A percentile compares a stretch with the other conserved stretches of the same genome.
Conservation (phyloP, 1,284 basidiomycete genomes). For the Fomitopsis pinicola region DNA sequence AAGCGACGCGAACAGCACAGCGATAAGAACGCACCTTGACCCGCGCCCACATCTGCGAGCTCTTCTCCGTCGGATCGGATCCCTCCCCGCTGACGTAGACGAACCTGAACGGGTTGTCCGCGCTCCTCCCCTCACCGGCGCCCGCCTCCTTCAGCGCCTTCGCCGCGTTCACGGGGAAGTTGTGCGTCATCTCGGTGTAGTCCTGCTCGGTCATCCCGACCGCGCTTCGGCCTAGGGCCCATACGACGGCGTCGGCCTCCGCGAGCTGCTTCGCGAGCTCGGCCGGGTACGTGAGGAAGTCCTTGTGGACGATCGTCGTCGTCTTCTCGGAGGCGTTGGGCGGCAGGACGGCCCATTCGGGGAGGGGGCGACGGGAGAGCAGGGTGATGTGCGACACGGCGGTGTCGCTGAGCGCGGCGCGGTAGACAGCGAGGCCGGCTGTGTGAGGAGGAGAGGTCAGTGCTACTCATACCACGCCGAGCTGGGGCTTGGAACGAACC, state of each 20-base stretch:
- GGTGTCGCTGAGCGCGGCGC: slow-evolving; percentile 32
- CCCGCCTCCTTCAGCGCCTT: slow-evolving; percentile 28
- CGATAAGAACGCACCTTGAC: slow-evolving; percentile 26
- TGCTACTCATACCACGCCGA: not conserved
- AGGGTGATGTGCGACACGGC: slow-evolving; percentile 31
- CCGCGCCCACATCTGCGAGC: slow-evolving; percentile 27
- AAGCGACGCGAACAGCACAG: not conserved
- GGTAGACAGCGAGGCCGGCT: slow-evolving; percentile 37
- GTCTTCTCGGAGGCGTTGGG: slow-evolving; percentile 28
- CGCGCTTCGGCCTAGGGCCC: slow-evolving; percentile 33
- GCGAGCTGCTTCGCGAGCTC: slow-evolving; percentile 28
- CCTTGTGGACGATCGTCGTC: slow-evolving; percentile 27
- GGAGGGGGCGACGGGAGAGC: slow-evolving; percentile 28
- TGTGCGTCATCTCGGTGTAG: slow-evolving; percentile 34
- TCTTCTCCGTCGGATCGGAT: slow-evolving; percentile 29
- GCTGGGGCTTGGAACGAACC: slow-evolving; percentile 17
- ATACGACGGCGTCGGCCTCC: slow-evolving; percentile 36
- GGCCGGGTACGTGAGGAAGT: slow-evolving; percentile 32
- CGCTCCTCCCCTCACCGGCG: slow-evolving; percentile 17
- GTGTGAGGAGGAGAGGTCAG: not conserved
- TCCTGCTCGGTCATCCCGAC: slow-evolving; percentile 31
- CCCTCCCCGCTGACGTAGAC: slow-evolving; percentile 31
- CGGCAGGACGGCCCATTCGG: slow-evolving; percentile 29
- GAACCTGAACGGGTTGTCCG: slow-evolving; percentile 29
- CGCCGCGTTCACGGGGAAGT: slow-evolving; percentile 29